A percentile compares a stretch with the other conserved stretches of the same genome.
Evolutionary conservation across 805 yeast species (phyloP).

Genomic region (Blastobotrys chiropterorum): DNA sequence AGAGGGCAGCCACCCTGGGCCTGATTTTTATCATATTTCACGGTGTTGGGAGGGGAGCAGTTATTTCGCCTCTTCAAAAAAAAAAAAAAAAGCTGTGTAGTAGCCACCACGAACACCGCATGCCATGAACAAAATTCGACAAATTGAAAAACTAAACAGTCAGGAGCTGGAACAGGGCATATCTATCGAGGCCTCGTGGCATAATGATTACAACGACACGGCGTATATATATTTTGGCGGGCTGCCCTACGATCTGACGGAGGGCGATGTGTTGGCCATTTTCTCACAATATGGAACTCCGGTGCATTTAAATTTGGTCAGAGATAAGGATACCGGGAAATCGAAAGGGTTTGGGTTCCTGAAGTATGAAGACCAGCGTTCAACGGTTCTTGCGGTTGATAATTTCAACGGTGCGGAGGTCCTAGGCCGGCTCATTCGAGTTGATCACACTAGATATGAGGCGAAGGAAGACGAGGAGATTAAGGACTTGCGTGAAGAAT

Average conservation of each 20-base stretch:
- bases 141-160: conserved; percentile 55
- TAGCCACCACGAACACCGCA: too few relatives aligned
- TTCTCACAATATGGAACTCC: conserved; percentile 91
- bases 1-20: not conserved
- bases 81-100: not conserved
- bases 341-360: conserved; percentile 75
- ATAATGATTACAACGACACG: conserved; percentile 69
- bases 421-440: conserved; percentile 47
- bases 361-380: conserved; percentile 74
- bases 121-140: conserved; percentile 24
- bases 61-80: not conserved
- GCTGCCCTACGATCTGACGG: conserved; percentile 56
- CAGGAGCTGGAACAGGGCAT: conserved; percentile 60
- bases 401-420: conserved; percentile 67
- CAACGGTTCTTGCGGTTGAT: conserved; percentile 81
- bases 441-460: conserved; percentile 66
- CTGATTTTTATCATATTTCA: not conserved
- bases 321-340: conserved; percentile 60
- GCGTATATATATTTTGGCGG: conserved; percentile 75
- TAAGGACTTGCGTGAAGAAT: conserved; percentile 4
- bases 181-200: conserved; percentile 75
- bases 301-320: conserved; percentile 59
- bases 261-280: conserved; percentile 66
- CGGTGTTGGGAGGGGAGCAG: conserved; percentile 1
- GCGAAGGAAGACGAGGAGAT: conserved; percentile 38